A percentile compares a stretch with the other conserved stretches of the same genome.
phyloP scores from a whole-genome alignment of 2,329 filamentous ascomycete genomes.

The Daldinia sp. region DNA sequence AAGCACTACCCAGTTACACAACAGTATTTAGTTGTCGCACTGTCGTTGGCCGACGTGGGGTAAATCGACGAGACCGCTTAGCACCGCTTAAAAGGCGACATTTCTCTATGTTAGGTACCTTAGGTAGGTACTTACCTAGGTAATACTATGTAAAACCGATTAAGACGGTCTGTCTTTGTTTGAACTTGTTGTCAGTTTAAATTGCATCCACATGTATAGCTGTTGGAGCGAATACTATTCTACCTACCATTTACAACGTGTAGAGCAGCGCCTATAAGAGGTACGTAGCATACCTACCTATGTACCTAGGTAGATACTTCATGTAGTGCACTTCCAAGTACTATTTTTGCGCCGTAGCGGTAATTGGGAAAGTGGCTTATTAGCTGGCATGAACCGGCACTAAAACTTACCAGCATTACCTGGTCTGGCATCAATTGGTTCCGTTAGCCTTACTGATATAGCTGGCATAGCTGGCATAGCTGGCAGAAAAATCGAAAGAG shows the following conservation, averaged over 20 bases:
- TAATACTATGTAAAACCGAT: conserved; percentile 24
- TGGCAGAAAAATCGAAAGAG: too few species aligned
- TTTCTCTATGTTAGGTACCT: too few species aligned
- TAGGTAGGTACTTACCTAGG: too few species aligned
- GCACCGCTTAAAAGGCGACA: conserved; percentile 15
- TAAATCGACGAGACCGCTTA: conserved; percentile 31
- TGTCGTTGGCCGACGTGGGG: conserved; percentile 38
- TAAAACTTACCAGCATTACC: too few species aligned
- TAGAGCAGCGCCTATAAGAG: too few species aligned
- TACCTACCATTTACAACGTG: too few species aligned
- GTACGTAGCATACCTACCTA: neutral
- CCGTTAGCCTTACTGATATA: neutral
- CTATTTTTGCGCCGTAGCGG: neutral
- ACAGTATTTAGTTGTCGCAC: conserved; percentile 38
- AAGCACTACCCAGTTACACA: conserved; percentile 34
- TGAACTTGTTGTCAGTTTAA: too few species aligned
- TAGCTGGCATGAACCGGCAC: neutral
- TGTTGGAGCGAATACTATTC: too few species aligned
- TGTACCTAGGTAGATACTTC: neutral
- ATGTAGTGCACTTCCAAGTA: too few species aligned
- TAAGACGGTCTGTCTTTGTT: neutral
- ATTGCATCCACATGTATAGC: conserved; percentile 20
- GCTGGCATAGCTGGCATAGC: neutral
- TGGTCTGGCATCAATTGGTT: neutral
- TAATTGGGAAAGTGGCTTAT: neutral